These are phyloP conservation scores for Boletus insuetus DNA, from an alignment of 768 basidiomycete species.

Conservation along the genomic window DNA sequence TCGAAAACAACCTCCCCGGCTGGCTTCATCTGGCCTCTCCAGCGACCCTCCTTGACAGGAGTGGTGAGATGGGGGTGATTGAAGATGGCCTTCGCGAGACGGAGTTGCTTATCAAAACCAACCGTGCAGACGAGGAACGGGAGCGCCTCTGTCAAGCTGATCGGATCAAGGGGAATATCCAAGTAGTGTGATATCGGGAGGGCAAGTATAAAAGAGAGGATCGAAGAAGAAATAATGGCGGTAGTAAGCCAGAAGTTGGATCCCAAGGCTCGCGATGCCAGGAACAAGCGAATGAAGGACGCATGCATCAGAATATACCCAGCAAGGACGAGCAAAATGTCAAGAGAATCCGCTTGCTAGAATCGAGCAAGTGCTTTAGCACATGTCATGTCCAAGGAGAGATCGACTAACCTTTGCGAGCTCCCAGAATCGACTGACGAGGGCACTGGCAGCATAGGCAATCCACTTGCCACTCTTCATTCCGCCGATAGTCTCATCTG, in stretches of 20 bases:
- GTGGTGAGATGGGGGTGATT: slow-evolving; percentile 65
- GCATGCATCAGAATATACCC: slow-evolving; percentile 96
- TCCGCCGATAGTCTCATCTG: slow-evolving; percentile 55
- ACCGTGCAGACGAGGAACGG: slow-evolving; percentile 98
- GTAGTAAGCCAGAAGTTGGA: slow-evolving; percentile 64
- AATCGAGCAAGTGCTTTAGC: slow-evolving; percentile 15
- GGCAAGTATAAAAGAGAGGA: slow-evolving; percentile 81
- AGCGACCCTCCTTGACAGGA: slow-evolving; percentile 38
- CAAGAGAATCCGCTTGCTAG: slow-evolving; percentile 91
- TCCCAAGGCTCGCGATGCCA: slow-evolving; percentile 84
- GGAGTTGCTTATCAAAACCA: slow-evolving; percentile 96
- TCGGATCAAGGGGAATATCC: slow-evolving; percentile 86
- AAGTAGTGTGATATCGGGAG: slow-evolving; percentile 76
- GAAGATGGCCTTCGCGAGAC: slow-evolving; percentile 88
- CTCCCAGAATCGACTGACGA: slow-evolving; percentile 82
- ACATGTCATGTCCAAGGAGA: neutral
- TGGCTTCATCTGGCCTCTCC: slow-evolving; percentile 58
- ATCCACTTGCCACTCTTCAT: slow-evolving; percentile 87
- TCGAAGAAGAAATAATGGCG: slow-evolving; percentile 76
- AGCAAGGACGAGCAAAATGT: slow-evolving; percentile 90
- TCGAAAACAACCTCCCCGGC: slow-evolving; percentile 84
- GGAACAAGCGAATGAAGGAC: slow-evolving; percentile 89
- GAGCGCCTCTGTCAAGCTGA: slow-evolving; percentile 90
- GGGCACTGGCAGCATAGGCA: slow-evolving; percentile 75
- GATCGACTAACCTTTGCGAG: slow-evolving; percentile 63